Evolutionary conservation across 2,329 filamentous ascomycete species (phyloP), one percentile per base, ranked within the genome.

Genomic region (Cordyceps cicadae): DNA sequence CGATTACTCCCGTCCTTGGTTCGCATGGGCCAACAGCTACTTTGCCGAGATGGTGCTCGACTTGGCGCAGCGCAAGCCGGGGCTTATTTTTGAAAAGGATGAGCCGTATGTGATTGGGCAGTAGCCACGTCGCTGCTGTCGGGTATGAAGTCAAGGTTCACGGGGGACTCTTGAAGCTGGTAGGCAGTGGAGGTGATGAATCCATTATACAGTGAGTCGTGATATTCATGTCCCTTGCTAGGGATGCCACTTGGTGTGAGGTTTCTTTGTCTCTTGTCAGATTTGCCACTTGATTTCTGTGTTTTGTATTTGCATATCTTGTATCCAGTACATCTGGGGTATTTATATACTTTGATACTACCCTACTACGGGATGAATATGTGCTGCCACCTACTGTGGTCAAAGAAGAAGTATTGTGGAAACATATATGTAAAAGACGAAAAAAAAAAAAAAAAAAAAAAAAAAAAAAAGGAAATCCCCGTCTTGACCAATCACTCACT

Each of bases 61-160:
- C 75, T 71, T 96, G 50, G 92, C 90, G 1, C 85, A 87, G 71
- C 77, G 91, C 70, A 94, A 93, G 74, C 92, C 92, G 3, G 81
- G 92, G 72, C 71, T 96, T 64, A 79, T 96, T 48, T 62, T 76
- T 11, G 67, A 70, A 50, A 67, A 72, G 45, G 68, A 71, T 58
- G 62, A 67, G 61, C 63, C 54, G 5, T 62, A 62, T 21, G 54
- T 50, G 21, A 6, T 57, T 55, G 58, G 58, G 6, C 4, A 50
- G 32, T 51, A 54, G n/a, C 2, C 17, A 7, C 6, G 15, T 32
- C 26, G 14, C 12, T 43, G 21, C 12, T 15, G 50, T 9, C 2
- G 37, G 3, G 26, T 17, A 5, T 26, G 19, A 29, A 43, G 17
- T 43, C 11, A 48, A 8, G 9, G 14, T 34, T 14, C n/a, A 21